phyloP scores from a whole-genome alignment of 352 stramenopile genomes.

The Phytophthora lateralis region DNA sequence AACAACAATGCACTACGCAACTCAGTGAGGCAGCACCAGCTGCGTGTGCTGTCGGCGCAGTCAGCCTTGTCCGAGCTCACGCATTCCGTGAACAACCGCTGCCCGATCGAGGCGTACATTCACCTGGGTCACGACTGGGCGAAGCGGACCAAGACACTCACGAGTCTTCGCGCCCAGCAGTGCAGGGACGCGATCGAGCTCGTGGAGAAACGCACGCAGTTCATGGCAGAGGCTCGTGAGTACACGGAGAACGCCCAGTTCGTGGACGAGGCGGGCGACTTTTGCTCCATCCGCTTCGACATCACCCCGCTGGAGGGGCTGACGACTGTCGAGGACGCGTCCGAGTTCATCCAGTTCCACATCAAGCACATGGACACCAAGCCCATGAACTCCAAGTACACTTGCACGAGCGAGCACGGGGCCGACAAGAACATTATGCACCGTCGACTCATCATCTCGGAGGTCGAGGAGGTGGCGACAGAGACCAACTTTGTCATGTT shows the following conservation, averaged over 20 bases:
- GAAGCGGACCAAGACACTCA: constrained; percentile 35
- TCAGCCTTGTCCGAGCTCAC: constrained; percentile 44
- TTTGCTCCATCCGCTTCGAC: constrained; percentile 49
- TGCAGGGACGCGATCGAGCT: constrained; percentile 42
- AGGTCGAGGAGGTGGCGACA: constrained; percentile 37
- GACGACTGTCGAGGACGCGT: constrained; percentile 37
- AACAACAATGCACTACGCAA: constrained; percentile 40
- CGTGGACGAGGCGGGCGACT: constrained; percentile 46
- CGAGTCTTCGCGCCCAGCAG: constrained; percentile 41
- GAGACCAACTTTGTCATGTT: constrained; percentile 56
- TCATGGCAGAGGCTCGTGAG: constrained; percentile 41
- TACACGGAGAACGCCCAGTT: constrained; percentile 50
- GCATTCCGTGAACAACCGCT: constrained; percentile 32
- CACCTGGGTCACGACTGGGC: constrained; percentile 40
- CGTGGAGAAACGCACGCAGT: constrained; percentile 51
- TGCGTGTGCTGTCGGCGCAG: constrained; percentile 40
- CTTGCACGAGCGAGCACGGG: constrained; percentile 32
- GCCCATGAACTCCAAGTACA: constrained; percentile 33
- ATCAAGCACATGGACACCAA: constrained; percentile 47
- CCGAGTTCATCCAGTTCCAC: constrained; percentile 48
- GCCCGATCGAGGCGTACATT: constrained; percentile 50
- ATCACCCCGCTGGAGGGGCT: constrained; percentile 38
- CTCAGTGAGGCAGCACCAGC: constrained; percentile 39
- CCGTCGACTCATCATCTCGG: constrained; percentile 42
- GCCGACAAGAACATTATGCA: constrained; percentile 40